A percentile compares a stretch with the other conserved stretches of the same genome.
phyloP scores from a whole-genome alignment of 352 stramenopile genomes.

The Phytophthora crassamura region DNA sequence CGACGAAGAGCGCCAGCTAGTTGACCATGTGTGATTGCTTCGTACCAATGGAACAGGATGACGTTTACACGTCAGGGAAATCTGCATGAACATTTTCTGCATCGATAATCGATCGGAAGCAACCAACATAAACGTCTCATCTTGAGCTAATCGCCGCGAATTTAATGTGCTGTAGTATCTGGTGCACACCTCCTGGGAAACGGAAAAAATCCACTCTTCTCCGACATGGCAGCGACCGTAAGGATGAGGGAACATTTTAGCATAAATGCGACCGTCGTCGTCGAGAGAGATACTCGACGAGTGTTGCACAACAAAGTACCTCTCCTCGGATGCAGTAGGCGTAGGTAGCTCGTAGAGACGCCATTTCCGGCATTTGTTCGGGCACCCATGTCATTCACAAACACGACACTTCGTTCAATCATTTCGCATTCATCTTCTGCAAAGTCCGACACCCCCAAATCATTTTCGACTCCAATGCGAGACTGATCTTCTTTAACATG shows the following conservation, averaged over 20 bases:
- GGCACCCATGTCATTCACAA: background rate
- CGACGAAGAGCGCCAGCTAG: background rate
- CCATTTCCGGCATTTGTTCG: background rate
- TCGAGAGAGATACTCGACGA: slow-evolving; percentile 6
- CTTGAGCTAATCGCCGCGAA: slow-evolving; percentile 7
- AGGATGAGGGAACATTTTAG: slow-evolving; percentile 17
- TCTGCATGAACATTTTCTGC: slow-evolving; percentile 3
- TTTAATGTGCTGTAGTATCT: slow-evolving; percentile 9
- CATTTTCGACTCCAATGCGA: background rate
- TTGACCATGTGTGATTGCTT: slow-evolving; percentile 2
- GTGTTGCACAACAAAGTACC: slow-evolving; percentile 1
- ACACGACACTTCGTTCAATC: slow-evolving; percentile 3
- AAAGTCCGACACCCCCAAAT: background rate
- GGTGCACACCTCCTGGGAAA: slow-evolving; percentile 5
- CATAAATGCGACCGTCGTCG: slow-evolving; percentile 7
- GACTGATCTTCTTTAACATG: background rate
- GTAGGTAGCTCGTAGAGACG: background rate
- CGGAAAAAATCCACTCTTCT: background rate
- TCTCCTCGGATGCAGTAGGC: background rate
- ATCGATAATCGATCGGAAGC: slow-evolving; percentile 6
- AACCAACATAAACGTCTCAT: slow-evolving; percentile 3
- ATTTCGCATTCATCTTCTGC: slow-evolving; percentile 5
- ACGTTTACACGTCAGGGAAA: slow-evolving; percentile 4
- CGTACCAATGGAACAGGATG: slow-evolving; percentile 2
- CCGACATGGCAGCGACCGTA: slow-evolving; percentile 1